phyloP scores from a whole-genome alignment of 202 grass and related monocot species.

The Schoenoplectus tabernaemontani region DNA sequence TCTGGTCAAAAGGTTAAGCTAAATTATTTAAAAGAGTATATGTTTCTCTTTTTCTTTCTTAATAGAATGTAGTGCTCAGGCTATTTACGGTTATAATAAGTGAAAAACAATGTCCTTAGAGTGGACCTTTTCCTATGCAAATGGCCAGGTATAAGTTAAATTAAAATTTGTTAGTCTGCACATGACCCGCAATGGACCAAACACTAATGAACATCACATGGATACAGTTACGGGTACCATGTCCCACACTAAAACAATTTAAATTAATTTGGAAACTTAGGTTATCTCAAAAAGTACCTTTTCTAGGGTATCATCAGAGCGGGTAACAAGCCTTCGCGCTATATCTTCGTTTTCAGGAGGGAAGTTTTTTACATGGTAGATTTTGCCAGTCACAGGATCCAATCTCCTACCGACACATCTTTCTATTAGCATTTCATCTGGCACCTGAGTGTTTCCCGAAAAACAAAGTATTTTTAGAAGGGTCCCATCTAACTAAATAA shows the following conservation, averaged over 20 bases:
- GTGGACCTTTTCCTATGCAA: neutral
- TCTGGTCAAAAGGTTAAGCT: neutral
- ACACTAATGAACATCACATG: neutral
- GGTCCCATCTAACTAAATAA: neutral
- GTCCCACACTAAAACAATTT: neutral
- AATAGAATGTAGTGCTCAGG: neutral
- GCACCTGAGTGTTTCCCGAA: constrained; percentile 57
- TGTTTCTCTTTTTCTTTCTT: neutral
- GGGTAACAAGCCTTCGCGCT: constrained; percentile 51
- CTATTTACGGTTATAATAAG: neutral
- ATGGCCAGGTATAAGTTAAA: neutral
- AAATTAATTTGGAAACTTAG: neutral
- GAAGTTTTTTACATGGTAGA: constrained; percentile 83
- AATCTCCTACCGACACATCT: constrained; percentile 95
- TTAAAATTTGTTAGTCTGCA: neutral
- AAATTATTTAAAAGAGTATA: neutral
- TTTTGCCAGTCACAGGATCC: constrained; percentile 78
- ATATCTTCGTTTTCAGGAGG: constrained; percentile 78
- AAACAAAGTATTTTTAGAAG: constrained; percentile 23
- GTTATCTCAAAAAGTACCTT: constrained; percentile 43
- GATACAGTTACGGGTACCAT: neutral
- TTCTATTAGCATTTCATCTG: constrained; percentile 79
- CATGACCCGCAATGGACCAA: neutral
- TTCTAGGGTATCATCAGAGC: constrained; percentile 76
- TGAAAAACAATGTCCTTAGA: neutral